Base-by-base conservation (phyloP, 495 filamentous ascomycete species). In the Trichoderma orchidacearum region DNA sequence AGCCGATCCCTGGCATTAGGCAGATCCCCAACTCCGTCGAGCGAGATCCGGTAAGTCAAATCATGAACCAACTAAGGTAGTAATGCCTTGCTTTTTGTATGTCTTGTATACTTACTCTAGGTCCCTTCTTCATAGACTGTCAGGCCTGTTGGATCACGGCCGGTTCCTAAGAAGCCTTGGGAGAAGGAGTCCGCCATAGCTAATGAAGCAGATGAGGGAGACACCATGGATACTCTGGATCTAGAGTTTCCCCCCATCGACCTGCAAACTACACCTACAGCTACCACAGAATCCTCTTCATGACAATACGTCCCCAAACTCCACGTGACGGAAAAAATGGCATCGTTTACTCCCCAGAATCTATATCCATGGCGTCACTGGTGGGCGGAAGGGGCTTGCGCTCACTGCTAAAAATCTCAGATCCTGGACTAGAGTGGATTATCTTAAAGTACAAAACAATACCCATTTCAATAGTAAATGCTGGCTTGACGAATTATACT, bases 11-110 rank as follows among this genome's bases (percentile, higher is more conserved):
- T 0, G 93, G 93, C 2, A 94, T 98, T 63, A 83, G 84, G 60
- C 77, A 96, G 59, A 93, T 98, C 60, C 90, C 94, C 13, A 78
- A 89, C 59, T 93, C 83, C 0, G 78, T 96, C 6, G 77, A 93
- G 29, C 71, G 79, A 25, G 85, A 83, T 2, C 65, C 70, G 41
- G 65, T 71, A 21, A 59, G 67, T 66, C 1, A 8, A 7, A 15
- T 23, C 4, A 27, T 41, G 15, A 13, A 17, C 36, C 36, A n/a
- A n/a, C n/a, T n/a, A n/a, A n/a, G n/a, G n/a, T n/a, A n/a, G n/a
- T n/a, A n/a, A n/a, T 13, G 4, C 3, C 21, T 13, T 2, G 51
- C 21, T 30, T n/a, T 13, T 48, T 23, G 17, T 21, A 21, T 38
- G 13, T 36, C 3, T 7, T 36, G 17, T 11, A 34, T 35, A 51